Base-by-base conservation (phyloP, 257 asterid genomes). In the Striga asiatica region DNA sequence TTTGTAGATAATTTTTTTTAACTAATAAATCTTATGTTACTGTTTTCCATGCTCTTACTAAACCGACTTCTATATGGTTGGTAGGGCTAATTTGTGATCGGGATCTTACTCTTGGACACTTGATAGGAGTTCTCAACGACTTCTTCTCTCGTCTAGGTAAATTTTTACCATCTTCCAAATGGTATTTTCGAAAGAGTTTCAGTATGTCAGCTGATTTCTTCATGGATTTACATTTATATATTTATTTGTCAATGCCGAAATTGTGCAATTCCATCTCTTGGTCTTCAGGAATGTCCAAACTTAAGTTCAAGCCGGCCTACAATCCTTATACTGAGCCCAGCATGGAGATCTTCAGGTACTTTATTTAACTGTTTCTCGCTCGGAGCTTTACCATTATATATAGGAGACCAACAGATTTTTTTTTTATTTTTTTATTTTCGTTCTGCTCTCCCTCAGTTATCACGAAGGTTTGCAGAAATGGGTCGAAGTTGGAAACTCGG, bases 271-370 rank as follows among this genome's bases (percentile, higher is more conserved):
- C 50, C 11, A 22, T 56, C 6, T 61, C 42, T 69, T 52, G 24
- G 49, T n/a, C 69, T 62, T 32, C 71, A 91, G 98, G 98, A 61
- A 91, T 84, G 98, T 74, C 89, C 55, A 84, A 91, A 79, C 89
- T 91, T 50, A 84, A 84, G 64, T 91, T 84, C 81, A 91, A 91
- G 77, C 93, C 97, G 39, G 98, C 97, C 21, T 88, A 92, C 69
- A 88, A 92, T 75, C 98, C 97, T 23, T 92, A 92, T 34, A 88
- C 98, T 12, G 95, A 88, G 68, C 97, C 98, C 69, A 92, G 98
- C 79, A 92, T 92, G 97, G 98, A 92, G 75, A 92, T 92, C 61
- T 92, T 92, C 84, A 88, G 98, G 98, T 91, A 64, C 54, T n/a
- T n/a, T 31, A 32, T 58, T 50, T 9, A 1, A 25, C 38, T 22